Base-by-base conservation (phyloP, 495 filamentous ascomycete genomes). In the Xylaria curta region DNA sequence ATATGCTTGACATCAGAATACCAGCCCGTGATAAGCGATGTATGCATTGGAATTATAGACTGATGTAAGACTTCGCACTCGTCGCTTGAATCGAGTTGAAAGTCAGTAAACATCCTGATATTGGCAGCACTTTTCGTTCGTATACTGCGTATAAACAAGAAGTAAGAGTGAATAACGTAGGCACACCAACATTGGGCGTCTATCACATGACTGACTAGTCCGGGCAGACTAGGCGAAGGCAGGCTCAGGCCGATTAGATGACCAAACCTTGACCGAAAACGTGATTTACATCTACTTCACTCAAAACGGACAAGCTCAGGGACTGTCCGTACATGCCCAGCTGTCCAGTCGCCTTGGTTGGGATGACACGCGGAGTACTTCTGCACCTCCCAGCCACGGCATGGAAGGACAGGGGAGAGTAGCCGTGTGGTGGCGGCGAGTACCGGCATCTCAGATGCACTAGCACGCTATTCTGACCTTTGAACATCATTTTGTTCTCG, bases 371-470 rank as follows among this genome's bases (percentile, higher is more conserved):
- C 56, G 56, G 15, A 21, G 33, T 21, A 60, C 31, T 36, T 31
- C 17, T 60, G 58, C 58, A 60, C 58, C 7, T 60, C 33, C 15
- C 44, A 64, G 61, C 36, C 24, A 42, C n/a, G 33, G 4, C 13
- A 17, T 19, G 17, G 33, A 36, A 19, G 19, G 36, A 62, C 26
- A 62, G 59, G 26, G 26, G 60, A 44, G 24, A 33, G 24, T 9
- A 46, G 63, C 53, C 28, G 46, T 47, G 63, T 47, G 63, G 44
- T 53, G 65, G 49, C 65, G 36, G 65, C 65, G 9, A 13, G 33
- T 10, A 28, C 19, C 7, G 61, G 56, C 38, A 17, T 67, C 36
- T 56, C 6, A 44, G 28, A 26, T 44, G 31, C 47, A 44, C 3
- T 15, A 44, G 26, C 31, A 38, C 19, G 44, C 6, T 28, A 15